Evolutionary conservation across 768 basidiomycete species (phyloP), one percentile per base, ranked within the genome.

Genomic region (Panaeolus papilionaceus): DNA sequence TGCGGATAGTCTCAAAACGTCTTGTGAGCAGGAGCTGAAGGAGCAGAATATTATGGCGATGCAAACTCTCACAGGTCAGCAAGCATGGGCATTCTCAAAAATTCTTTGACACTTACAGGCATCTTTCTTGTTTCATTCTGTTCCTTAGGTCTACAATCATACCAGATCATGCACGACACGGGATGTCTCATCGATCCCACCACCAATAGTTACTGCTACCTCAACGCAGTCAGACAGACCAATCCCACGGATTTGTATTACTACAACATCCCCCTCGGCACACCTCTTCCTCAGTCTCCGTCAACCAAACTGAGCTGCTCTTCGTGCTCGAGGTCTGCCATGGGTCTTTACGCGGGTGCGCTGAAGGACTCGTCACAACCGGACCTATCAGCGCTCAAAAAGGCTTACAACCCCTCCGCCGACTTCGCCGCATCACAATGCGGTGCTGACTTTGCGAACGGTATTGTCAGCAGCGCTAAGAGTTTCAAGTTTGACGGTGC

Each of bases 211-310:
- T 95, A 93, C 78, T 95, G 93, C 80, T 94, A 87, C 78, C 64
- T 93, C 64, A 82, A 88, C 68, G 92, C 93, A 14, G 84, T 87
- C 23, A 81, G 79, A 39, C 81, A 82, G 68, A 38, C 82, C 2
- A 86, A 88, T 66, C 86, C 91, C 0, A 84, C 88, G 23, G 92
- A 92, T 74, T 76, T 88, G n/a, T 93, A 89, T 80, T 86, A 88
- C 75, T 95, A 92, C 80, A 77, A 81, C 40, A 82, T 95, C 11
- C 89, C 90, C 3, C 83, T 90, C 11, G 92, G 89, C 12, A 78
- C 81, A 26, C 65, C 71, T 11, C 78, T 93, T 0, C 88, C 89
- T 5, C 80, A 83, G 66, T 77, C 78, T 23, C 54, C 33, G 33
- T 33, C 9, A 9, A 81, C 85, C 16, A 76, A 71, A 18, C 85